These are phyloP conservation scores for Russula foetens DNA, from an alignment of 768 basidiomycete species.

Conservation along the genomic window DNA sequence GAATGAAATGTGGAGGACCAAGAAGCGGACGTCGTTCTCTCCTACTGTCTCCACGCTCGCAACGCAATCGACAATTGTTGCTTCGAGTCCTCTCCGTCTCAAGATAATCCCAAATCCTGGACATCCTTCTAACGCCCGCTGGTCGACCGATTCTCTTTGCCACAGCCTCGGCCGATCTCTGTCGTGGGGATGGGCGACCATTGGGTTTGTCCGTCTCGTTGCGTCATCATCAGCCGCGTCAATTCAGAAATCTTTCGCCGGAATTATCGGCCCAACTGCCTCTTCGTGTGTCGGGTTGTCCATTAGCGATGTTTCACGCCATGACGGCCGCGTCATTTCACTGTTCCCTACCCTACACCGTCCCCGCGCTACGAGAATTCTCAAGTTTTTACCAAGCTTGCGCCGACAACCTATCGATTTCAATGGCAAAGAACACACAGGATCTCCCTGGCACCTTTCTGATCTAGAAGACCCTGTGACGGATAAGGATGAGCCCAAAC, in stretches of 20 bases:
- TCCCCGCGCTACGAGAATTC: not conserved
- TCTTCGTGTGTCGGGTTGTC: not conserved
- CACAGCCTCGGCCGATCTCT: not conserved
- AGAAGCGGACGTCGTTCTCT: not conserved
- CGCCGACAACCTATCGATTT: not conserved
- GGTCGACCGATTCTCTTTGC: not conserved
- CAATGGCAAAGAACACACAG: not conserved
- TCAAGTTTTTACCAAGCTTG: not conserved
- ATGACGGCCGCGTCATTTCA: not conserved
- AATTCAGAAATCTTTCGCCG: not conserved
- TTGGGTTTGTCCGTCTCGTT: not conserved
- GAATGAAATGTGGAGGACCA: not conserved
- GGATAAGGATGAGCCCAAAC: not conserved
- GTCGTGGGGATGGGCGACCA: not conserved
- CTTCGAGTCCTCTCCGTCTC: conserved; percentile 7
- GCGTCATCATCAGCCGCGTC: not conserved
- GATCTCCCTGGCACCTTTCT: not conserved
- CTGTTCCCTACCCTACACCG: not conserved
- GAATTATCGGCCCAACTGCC: not conserved
- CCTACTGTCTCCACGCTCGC: conserved; percentile 8
- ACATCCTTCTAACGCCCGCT: not conserved
- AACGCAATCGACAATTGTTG: conserved; percentile 11
- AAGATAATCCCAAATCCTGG: not conserved
- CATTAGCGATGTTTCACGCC: not conserved
- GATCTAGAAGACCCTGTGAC: not conserved